Conservation (phyloP, 345 rosid genomes). For the Brassica rapa region DNA sequence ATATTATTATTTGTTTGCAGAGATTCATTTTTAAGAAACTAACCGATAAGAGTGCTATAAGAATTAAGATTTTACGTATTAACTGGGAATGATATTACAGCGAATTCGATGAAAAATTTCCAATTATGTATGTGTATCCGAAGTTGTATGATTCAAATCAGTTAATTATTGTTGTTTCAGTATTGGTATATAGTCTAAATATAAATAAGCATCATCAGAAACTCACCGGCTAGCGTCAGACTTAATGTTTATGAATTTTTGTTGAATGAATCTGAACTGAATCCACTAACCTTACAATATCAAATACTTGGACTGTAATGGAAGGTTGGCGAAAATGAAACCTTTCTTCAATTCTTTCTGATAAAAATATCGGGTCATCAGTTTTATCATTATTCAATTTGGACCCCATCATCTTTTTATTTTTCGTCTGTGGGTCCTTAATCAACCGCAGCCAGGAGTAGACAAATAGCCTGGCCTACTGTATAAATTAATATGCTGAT, state of each 20-base stretch:
- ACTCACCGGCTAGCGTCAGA: slow-evolving; percentile 40
- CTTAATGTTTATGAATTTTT: slow-evolving; percentile 11
- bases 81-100: neutral
- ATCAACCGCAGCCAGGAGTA: slow-evolving; percentile 35
- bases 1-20: too few species aligned
- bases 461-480: slow-evolving; percentile 18
- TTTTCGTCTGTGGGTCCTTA: slow-evolving; percentile 29
- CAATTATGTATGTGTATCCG: neutral
- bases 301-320: slow-evolving; percentile 36
- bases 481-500: slow-evolving; percentile 13
- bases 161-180: neutral
- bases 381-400: slow-evolving; percentile 35
- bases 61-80: neutral
- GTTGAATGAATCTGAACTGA: slow-evolving; percentile 36
- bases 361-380: slow-evolving; percentile 24
- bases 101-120: neutral
- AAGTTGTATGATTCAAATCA: neutral
- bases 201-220: slow-evolving; percentile 26
- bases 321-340: slow-evolving; percentile 4
- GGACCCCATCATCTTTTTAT: slow-evolving; percentile 22
- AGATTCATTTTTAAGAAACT: too few species aligned
- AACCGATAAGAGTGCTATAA: neutral
- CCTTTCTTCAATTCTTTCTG: slow-evolving; percentile 29
- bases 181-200: slow-evolving; percentile 11
- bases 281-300: slow-evolving; percentile 32